These are phyloP conservation scores for Eutypella sp. DNA, from an alignment of 2,329 filamentous ascomycete species.

Conservation along the genomic window DNA sequence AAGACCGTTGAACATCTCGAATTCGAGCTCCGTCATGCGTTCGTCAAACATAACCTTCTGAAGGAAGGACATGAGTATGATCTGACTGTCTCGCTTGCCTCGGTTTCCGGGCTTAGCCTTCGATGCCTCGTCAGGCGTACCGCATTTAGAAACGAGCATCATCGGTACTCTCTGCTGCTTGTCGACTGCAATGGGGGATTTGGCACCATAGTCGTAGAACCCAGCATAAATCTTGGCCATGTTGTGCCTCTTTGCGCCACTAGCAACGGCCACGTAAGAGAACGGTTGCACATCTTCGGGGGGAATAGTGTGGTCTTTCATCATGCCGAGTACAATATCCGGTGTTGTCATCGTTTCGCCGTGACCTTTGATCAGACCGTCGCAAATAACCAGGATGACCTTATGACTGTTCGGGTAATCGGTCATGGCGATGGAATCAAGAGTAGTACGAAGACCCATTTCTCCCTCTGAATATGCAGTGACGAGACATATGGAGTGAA, in stretches of 20 bases:
- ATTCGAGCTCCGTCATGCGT: slow-evolving; percentile 98
- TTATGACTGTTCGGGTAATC: slow-evolving; percentile 99
- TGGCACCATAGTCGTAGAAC: slow-evolving; percentile 91
- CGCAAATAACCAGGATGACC: slow-evolving; percentile 90
- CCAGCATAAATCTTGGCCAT: slow-evolving; percentile 99
- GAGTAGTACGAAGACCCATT: slow-evolving; percentile 84
- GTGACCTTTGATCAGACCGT: slow-evolving; percentile 94
- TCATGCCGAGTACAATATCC: slow-evolving; percentile 86
- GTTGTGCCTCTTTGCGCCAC: slow-evolving; percentile 95
- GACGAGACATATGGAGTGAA: slow-evolving; percentile 88
- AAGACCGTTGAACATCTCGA: slow-evolving; percentile 98
- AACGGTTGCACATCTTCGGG: slow-evolving; percentile 82
- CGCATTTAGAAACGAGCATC: slow-evolving; percentile 94
- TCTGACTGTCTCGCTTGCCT: slow-evolving; percentile 98
- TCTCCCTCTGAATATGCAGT: slow-evolving; percentile 96
- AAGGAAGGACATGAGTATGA: slow-evolving; percentile 98
- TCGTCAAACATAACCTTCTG: slow-evolving; percentile 99
- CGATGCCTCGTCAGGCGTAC: slow-evolving; percentile 77
- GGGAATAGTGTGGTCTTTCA: slow-evolving; percentile 80
- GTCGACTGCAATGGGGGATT: slow-evolving; percentile 72
- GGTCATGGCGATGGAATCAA: slow-evolving; percentile 94
- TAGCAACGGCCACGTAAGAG: slow-evolving; percentile 94
- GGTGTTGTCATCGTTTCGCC: slow-evolving; percentile 84
- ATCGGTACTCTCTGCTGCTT: slow-evolving; percentile 97
- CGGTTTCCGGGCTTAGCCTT: slow-evolving; percentile 91